Conservation (phyloP, 1,284 basidiomycete species). For the Trichosporon sp. region DNA sequence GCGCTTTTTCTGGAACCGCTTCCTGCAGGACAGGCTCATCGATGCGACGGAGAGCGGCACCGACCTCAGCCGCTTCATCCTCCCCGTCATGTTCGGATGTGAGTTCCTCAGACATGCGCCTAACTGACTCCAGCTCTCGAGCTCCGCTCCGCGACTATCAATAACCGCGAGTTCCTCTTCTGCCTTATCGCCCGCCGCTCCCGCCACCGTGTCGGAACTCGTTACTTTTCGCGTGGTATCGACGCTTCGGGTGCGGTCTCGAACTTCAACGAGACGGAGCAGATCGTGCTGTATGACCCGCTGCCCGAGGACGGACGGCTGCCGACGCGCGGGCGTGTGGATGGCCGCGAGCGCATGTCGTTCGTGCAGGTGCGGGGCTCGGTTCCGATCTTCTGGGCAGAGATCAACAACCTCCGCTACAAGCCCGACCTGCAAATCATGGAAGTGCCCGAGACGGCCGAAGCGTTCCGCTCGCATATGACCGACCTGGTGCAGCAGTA, state of each 20-base stretch:
- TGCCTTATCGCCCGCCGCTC: constrained; percentile 90
- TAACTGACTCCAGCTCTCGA: constrained; percentile 71
- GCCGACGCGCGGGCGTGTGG: constrained; percentile 52
- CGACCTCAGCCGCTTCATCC: constrained; percentile 75
- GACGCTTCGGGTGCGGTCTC: constrained; percentile 69
- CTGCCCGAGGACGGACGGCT: constrained; percentile 53
- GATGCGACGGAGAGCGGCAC: constrained; percentile 52
- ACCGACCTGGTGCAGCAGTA: constrained; percentile 74
- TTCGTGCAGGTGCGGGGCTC: constrained; percentile 94
- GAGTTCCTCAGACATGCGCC: constrained; percentile 41
- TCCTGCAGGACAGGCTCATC: constrained; percentile 57
- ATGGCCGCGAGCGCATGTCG: constrained; percentile 64
- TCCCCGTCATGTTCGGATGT: constrained; percentile 93
- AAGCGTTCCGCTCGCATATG: constrained; percentile 75
- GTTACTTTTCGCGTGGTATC: constrained; percentile 94
- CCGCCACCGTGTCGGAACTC: constrained; percentile 90
- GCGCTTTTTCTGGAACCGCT: constrained; percentile 98
- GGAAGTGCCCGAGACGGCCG: constrained; percentile 82
- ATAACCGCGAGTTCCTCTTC: constrained; percentile 78
- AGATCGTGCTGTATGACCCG: constrained; percentile 77
- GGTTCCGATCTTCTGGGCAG: constrained; percentile 94
- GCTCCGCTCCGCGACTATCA: constrained; percentile 74
- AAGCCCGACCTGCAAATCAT: constrained; percentile 97
- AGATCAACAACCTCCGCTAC: constrained; percentile 93
- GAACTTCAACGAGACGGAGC: constrained; percentile 94